A percentile compares a stretch with the other conserved stretches of the same genome.
phyloP scores from a whole-genome alignment of 495 filamentous ascomycete species.

The Aspergillus wentii region DNA sequence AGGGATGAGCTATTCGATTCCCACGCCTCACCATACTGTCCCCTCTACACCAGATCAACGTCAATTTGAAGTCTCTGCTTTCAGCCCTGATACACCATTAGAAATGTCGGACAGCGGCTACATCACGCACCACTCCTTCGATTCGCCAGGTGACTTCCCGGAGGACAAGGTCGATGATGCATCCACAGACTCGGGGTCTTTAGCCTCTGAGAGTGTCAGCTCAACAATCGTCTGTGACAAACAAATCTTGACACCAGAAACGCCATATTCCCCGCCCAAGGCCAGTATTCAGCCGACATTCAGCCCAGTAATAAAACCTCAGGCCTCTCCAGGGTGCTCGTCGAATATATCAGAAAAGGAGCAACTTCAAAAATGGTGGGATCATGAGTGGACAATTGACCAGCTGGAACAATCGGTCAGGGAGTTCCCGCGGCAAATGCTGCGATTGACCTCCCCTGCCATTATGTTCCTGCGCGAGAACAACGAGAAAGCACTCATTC shows the following conservation, averaged over 20 bases:
- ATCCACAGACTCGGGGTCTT: conserved; percentile 25
- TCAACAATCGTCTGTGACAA: conserved; percentile 25
- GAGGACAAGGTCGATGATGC: conserved; percentile 28
- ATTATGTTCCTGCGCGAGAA: conserved; percentile 37
- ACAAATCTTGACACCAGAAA: conserved; percentile 14
- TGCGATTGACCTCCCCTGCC: conserved; percentile 41
- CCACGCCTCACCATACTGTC: conserved; percentile 16
- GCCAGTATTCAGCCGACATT: conserved; percentile 17
- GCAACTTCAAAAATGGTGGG: conserved; percentile 32
- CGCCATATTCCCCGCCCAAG: conserved; percentile 15
- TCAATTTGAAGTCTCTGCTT: conserved; percentile 39
- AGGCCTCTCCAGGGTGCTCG: conserved; percentile 18
- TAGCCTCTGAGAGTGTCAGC: conserved; percentile 24
- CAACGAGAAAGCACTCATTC: conserved; percentile 31
- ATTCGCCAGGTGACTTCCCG: conserved; percentile 20
- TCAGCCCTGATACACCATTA: conserved; percentile 41
- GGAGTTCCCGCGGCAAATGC: conserved; percentile 38
- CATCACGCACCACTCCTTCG: conserved; percentile 24
- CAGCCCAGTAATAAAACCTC: conserved; percentile 9
- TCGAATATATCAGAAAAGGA: conserved; percentile 27
- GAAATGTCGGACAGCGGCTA: conserved; percentile 38
- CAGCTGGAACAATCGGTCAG: conserved; percentile 40
- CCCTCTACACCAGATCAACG: conserved; percentile 37
- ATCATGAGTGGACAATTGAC: conserved; percentile 43
- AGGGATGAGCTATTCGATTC: conserved; percentile 18